phyloP scores from a whole-genome alignment of 1,284 basidiomycete genomes.

The Ustilago loliicola region DNA sequence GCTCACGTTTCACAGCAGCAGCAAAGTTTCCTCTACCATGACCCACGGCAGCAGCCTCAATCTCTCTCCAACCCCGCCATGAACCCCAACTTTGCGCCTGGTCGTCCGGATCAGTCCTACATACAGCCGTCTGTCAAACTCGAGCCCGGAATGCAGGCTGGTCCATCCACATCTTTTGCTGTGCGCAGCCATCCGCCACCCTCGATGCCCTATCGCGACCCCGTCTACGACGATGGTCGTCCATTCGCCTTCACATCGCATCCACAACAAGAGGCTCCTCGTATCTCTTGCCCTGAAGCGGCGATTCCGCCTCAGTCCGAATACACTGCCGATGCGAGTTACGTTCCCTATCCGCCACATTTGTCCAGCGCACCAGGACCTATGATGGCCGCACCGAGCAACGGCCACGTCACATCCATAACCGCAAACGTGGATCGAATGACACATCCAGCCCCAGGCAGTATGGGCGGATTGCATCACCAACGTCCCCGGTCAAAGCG shows the following conservation, averaged over 20 bases:
- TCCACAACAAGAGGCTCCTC: conserved; percentile 20
- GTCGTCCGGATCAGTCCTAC: conserved; percentile 24
- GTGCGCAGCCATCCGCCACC: conserved; percentile 20
- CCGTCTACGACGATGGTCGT: conserved; percentile 19
- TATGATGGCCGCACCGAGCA: conserved; percentile 11
- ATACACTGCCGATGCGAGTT: conserved; percentile 20
- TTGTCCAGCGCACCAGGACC: conserved; percentile 10
- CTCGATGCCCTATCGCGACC: conserved; percentile 27
- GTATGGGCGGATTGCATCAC: conserved; percentile 3
- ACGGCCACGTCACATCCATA: conserved; percentile 12
- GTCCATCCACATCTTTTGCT: conserved; percentile 20
- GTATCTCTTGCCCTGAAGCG: conserved; percentile 17
- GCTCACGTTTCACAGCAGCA: conserved; percentile 29
- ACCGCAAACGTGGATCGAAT: conserved; percentile 7
- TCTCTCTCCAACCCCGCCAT: conserved; percentile 15
- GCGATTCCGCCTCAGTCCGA: conserved; percentile 6
- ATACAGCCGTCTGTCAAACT: conserved; percentile 16
- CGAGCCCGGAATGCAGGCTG: conserved; percentile 20
- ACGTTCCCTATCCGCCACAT: conserved; percentile 22
- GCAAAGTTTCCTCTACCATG: conserved; percentile 40
- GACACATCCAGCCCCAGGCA: conserved; percentile 12
- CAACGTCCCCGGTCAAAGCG: conserved; percentile 23
- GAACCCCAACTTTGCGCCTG: conserved; percentile 12
- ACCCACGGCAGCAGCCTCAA: conserved; percentile 39
- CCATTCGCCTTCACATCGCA: conserved; percentile 20